phyloP scores from a whole-genome alignment of 2,329 filamentous ascomycete species.

The Passalora sequoiae region DNA sequence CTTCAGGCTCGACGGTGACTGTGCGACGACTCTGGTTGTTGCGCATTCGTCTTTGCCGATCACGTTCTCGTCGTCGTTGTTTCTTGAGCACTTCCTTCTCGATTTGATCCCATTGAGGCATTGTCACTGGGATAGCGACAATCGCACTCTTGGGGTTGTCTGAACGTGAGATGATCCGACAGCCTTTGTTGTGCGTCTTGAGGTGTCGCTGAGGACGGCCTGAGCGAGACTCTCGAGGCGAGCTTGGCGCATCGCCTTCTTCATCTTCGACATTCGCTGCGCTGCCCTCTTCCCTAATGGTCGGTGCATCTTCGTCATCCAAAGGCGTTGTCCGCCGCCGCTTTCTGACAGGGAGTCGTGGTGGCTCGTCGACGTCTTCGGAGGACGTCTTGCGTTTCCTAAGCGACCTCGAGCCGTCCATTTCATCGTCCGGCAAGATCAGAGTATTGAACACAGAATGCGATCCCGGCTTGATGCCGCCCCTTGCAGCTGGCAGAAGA shows the following conservation, averaged over 20 bases:
- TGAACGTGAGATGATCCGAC: conserved; percentile 27
- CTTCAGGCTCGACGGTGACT: conserved; percentile 37
- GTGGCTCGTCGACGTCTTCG: conserved; percentile 48
- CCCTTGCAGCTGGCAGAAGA: conserved; percentile 63
- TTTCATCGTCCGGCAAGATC: conserved; percentile 64
- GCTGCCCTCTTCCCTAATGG: conserved; percentile 16
- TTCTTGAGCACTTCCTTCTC: conserved; percentile 49
- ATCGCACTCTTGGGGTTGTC: conserved; percentile 46
- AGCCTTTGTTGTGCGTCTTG: conserved; percentile 37
- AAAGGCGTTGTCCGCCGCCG: conserved; percentile 36
- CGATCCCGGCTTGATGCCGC: conserved; percentile 60
- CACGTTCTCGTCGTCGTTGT: conserved; percentile 43
- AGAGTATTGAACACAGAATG: conserved; percentile 73
- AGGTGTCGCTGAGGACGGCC: conserved; percentile 55
- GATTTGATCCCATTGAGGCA: conserved; percentile 33
- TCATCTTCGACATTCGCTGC: conserved; percentile 23
- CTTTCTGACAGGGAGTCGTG: conserved; percentile 37
- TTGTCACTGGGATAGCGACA: conserved; percentile 42
- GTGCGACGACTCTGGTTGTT: conserved; percentile 41
- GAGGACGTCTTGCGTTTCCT: conserved; percentile 75
- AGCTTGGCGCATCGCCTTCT: conserved; percentile 18
- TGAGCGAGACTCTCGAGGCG: conserved; percentile 31
- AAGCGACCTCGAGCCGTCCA: conserved; percentile 71
- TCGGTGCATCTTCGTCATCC: conserved; percentile 25
- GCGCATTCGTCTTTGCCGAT: conserved; percentile 35